Conservation (phyloP, 192 early-diverging fungal species). For the Phycomyces nitens region DNA sequence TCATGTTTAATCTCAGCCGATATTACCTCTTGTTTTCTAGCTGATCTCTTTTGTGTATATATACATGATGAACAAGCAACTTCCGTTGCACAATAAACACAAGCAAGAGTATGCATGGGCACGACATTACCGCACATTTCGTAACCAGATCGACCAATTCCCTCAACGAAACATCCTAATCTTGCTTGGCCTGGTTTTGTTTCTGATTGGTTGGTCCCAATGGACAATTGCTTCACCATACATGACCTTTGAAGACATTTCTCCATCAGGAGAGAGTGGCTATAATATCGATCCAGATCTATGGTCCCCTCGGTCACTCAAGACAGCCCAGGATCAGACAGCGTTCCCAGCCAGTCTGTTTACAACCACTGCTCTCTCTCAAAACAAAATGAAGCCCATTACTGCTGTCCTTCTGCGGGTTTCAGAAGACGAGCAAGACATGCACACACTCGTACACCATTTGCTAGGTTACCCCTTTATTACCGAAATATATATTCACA, state of each 20-base stretch:
- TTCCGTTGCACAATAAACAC: not conserved
- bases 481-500: constrained; percentile 52
- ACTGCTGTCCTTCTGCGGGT: constrained; percentile 48
- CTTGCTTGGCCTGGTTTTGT: not conserved
- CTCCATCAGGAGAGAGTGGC: not conserved
- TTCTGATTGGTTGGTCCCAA: not conserved
- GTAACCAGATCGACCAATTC: not conserved
- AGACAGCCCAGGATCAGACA: not conserved
- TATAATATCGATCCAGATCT: not conserved
- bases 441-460: constrained; percentile 42
- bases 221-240: not conserved
- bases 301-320: not conserved
- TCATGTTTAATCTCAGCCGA: too few relatives aligned
- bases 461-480: constrained; percentile 51
- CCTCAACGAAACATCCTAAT: not conserved
- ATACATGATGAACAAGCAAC: not conserved
- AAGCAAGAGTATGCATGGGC: not conserved
- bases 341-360: constrained; percentile 6
- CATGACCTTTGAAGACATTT: not conserved
- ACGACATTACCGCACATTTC: not conserved
- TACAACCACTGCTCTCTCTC: constrained; percentile 8
- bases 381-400: constrained; percentile 31
- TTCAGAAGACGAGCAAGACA: constrained; percentile 16
- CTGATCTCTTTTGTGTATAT: too few relatives aligned
- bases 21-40: too few relatives aligned